A percentile compares a stretch with the other conserved stretches of the same genome.
Conservation (phyloP, 2,329 filamentous ascomycete species). For the Penicillium italicum region DNA sequence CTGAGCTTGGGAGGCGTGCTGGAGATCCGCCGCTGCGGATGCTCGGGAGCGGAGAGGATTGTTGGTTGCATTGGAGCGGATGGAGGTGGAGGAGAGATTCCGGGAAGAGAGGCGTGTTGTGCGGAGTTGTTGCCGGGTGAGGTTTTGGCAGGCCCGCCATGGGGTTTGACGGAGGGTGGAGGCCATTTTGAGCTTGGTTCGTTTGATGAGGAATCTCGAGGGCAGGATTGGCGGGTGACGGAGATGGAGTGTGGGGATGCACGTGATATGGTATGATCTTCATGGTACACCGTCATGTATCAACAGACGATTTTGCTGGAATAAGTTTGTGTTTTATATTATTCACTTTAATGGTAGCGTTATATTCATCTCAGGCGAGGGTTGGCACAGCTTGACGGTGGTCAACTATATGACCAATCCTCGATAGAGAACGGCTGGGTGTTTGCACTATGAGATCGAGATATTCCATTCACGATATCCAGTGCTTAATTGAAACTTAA, state of each 20-base stretch:
- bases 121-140: slow-evolving; percentile 20
- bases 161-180: slow-evolving; percentile 19
- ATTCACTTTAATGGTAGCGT: neutral
- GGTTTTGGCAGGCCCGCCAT: slow-evolving; percentile 30
- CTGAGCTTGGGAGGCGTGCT: slow-evolving; percentile 28
- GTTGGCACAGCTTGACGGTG: neutral
- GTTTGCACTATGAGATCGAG: neutral
- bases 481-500: neutral
- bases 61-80: slow-evolving; percentile 25
- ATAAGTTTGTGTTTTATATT: neutral
- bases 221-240: slow-evolving; percentile 12
- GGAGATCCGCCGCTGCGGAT: slow-evolving; percentile 15
- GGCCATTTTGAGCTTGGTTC: slow-evolving; percentile 15
- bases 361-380: neutral
- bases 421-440: neutral
- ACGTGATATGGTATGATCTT: slow-evolving; percentile 23
- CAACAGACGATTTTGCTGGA: neutral
- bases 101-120: slow-evolving; percentile 8
- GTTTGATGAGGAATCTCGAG: slow-evolving; percentile 3
- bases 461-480: neutral
- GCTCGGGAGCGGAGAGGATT: slow-evolving; percentile 32
- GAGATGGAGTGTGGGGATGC: slow-evolving; percentile 20
- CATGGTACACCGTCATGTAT: neutral
- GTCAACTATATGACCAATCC: neutral
- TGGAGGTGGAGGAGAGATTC: slow-evolving; percentile 25